These are phyloP conservation scores for Boletus nobilissimus DNA, from an alignment of 1,284 basidiomycete species.

Conservation along the genomic window DNA sequence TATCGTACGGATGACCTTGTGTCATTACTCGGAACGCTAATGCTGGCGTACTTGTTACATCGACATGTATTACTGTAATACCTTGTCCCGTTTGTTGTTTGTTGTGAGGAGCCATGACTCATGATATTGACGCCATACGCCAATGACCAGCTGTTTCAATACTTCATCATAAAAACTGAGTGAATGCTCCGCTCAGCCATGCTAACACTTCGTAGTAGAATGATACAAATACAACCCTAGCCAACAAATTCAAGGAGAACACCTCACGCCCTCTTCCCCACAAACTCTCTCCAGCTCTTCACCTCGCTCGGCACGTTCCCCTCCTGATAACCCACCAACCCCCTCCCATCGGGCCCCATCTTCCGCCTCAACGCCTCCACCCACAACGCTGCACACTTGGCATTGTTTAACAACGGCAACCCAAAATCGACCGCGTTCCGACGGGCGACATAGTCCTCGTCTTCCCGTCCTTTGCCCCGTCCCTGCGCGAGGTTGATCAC, in stretches of 20 bases:
- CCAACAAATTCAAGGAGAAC: not conserved
- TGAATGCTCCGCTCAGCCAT: not conserved
- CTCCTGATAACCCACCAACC: constrained; percentile 85
- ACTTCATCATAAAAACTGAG: too few species aligned
- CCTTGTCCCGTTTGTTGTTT: too few species aligned
- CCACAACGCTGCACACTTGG: constrained; percentile 89
- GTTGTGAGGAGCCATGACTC: too few species aligned
- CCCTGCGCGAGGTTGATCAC: constrained; percentile 94
- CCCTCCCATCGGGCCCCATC: constrained; percentile 83
- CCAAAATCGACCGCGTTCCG: constrained; percentile 95
- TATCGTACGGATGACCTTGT: too few species aligned
- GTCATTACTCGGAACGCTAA: too few species aligned
- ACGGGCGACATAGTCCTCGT: constrained; percentile 96
- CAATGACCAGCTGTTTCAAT: too few species aligned
- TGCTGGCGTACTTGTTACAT: too few species aligned
- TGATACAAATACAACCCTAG: not conserved
- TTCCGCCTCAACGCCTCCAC: constrained; percentile 92
- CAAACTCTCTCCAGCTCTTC: constrained; percentile 89
- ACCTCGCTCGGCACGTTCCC: constrained; percentile 95
- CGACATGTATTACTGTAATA: too few species aligned
- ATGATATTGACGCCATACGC: too few species aligned
- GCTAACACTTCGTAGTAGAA: not conserved
- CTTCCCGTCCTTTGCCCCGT: constrained; percentile 81
- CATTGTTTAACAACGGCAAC: constrained; percentile 90
- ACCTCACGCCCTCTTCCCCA: constrained; percentile 68